Evolutionary conservation across 768 basidiomycete species (phyloP).

Genomic region (Hortiboletus flavorubellus): DNA sequence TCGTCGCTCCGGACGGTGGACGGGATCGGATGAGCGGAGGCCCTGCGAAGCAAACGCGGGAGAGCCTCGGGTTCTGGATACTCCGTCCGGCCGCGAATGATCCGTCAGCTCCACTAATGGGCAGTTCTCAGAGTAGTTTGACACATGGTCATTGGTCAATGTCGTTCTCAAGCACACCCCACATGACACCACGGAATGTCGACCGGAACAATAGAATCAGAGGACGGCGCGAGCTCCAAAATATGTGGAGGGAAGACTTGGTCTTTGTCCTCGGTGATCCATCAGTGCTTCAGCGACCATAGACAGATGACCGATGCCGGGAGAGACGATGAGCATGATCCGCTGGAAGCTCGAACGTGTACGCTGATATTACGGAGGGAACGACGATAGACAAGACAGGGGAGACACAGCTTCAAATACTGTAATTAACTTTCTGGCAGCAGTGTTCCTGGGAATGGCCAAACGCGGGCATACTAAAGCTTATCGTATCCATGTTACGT

Average conservation of each 20-base stretch:
- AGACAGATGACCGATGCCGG: constrained; percentile 4
- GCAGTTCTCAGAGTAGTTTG: constrained; percentile 40
- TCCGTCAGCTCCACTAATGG: constrained; percentile 9
- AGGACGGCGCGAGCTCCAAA: no score
- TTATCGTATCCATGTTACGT: background rate
- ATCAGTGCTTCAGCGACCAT: no score
- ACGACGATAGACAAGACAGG: background rate
- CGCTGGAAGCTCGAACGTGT: background rate
- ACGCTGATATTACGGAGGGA: background rate
- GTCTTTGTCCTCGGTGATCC: background rate
- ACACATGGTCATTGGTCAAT: constrained; percentile 33
- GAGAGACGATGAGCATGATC: no score
- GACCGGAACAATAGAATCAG: constrained; percentile 1
- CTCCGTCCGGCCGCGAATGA: background rate
- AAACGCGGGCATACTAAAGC: background rate
- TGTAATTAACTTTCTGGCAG: no score
- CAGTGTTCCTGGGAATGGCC: background rate
- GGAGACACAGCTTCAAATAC: background rate
- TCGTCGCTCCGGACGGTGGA: background rate
- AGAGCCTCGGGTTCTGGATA: background rate
- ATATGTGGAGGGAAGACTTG: constrained; percentile 3
- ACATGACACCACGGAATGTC: constrained; percentile 23
- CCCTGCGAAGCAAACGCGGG: background rate
- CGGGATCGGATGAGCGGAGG: background rate
- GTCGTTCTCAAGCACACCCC: constrained; percentile 33